These are phyloP conservation scores for Osmanthus fragrans DNA, from an alignment of 257 asterid genomes.

Conservation along the genomic window DNA sequence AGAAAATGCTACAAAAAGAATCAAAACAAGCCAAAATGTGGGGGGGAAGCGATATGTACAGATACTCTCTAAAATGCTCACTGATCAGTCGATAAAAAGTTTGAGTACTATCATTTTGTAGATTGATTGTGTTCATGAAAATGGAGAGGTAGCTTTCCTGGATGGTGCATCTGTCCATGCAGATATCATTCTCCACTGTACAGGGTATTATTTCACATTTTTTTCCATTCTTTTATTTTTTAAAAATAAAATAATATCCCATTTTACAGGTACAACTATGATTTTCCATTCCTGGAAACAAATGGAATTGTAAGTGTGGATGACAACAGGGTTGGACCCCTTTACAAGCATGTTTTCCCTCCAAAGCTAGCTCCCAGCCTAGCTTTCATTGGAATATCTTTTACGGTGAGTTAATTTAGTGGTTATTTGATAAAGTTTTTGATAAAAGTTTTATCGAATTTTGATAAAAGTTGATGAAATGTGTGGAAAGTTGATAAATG, in stretches of 20 bases:
- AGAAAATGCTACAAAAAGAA: background rate
- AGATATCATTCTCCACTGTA: slow-evolving; percentile 58
- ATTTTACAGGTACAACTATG: slow-evolving; percentile 41
- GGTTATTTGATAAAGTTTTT: too few relatives aligned
- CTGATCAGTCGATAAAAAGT: too few relatives aligned
- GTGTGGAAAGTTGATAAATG: too few relatives aligned
- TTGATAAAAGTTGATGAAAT: too few relatives aligned
- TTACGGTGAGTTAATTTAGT: slow-evolving; percentile 29
- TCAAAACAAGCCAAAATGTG: too few relatives aligned
- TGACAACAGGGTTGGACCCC: slow-evolving; percentile 56
- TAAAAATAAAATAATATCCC: background rate
- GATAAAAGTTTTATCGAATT: too few relatives aligned
- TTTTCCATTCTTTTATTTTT: background rate
- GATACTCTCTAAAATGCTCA: too few relatives aligned
- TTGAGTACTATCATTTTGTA: background rate
- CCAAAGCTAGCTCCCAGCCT: slow-evolving; percentile 59
- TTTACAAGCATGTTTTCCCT: slow-evolving; percentile 64
- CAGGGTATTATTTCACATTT: slow-evolving; percentile 38
- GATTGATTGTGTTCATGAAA: slow-evolving; percentile 43
- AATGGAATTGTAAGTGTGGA: slow-evolving; percentile 50
- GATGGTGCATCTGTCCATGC: slow-evolving; percentile 55
- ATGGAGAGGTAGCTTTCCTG: slow-evolving; percentile 51
- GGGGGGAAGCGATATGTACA: too few relatives aligned
- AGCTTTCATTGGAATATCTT: slow-evolving; percentile 53
- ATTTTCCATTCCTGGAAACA: slow-evolving; percentile 56